Base-by-base conservation (phyloP, 805 yeast genomes). In the Danielozyma ontarioensis region DNA sequence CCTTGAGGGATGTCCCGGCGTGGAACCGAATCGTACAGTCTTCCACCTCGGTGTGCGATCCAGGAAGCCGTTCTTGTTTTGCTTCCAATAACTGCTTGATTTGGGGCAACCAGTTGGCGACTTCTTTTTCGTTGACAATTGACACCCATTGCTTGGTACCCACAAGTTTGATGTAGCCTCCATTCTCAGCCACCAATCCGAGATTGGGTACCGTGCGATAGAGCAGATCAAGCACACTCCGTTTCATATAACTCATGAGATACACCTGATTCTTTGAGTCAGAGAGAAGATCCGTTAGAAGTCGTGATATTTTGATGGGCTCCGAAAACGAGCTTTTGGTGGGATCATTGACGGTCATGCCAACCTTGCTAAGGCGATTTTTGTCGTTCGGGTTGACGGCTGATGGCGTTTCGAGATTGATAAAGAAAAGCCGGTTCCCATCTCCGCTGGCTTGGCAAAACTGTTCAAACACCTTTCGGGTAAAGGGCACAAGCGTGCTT, bases 111-210 rank as follows among this genome's bases (percentile, higher is more conserved):
- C 90, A 83, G 13, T 62, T 62, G 3, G 41, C 35, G 42, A 70
- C 57, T 19, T 66, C 73, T 0, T 38, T 29, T 39, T 75, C 76
- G 36, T 76, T 74, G 19, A 77, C 75, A 15, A 82, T 64, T 2
- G 82, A 69, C 30, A 72, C 58, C 95, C 95, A 86, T 10, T 64
- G 57, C 12, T 64, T 57, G 17, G 63, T 43, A 14, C 74, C 69
- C 12, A 72, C 70, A 13, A 76, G 48, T 52, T 74, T 79, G 22
- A 90, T 69, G 48, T 74, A 86, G 0, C 87, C 94, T 24, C 97
- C 97, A 51, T 82, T 80, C 56, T 89, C 97, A 1, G 96, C 95
- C 41, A 90, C 78, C 33, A 90, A 64, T 0, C 97, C 97, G 19
- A 89, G 50, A 26, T 76, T 75, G 1, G 82, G 76, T 3, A 78